Evolutionary conservation across 495 filamentous ascomycete genomes (phyloP).

Genomic region (Chaetomium fimeti): DNA sequence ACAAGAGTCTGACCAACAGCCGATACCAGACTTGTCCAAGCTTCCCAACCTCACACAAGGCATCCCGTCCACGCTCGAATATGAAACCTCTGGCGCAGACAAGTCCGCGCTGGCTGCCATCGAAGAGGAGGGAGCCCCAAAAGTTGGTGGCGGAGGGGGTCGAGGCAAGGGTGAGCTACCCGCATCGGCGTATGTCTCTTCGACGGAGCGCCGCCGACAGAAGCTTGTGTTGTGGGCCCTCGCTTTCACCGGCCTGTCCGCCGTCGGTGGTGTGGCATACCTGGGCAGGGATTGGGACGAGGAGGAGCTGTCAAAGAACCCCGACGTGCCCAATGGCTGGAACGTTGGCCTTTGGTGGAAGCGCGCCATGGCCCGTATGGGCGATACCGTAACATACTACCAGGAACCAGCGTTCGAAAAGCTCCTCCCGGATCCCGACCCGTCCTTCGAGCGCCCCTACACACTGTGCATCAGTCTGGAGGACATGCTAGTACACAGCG

Average conservation of each 20-base stretch:
- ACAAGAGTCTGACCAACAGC: conserved; percentile 32
- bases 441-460: conserved; percentile 78
- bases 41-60: conserved; percentile 88
- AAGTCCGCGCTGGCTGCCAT: conserved; percentile 54
- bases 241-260: conserved; percentile 45
- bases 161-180: conserved; percentile 61
- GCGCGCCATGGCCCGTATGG: conserved; percentile 69
- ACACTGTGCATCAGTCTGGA: conserved; percentile 90
- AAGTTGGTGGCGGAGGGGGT: conserved; percentile 49
- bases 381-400: conserved; percentile 81
- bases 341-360: conserved; percentile 66
- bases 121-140: conserved; percentile 54
- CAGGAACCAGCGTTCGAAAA: conserved; percentile 94
- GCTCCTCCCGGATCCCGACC: conserved; percentile 84
- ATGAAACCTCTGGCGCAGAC: conserved; percentile 56
- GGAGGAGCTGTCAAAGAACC: conserved; percentile 65
- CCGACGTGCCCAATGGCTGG: conserved; percentile 66
- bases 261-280: conserved; percentile 50
- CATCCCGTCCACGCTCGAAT: conserved; percentile 85
- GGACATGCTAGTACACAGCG: conserved; percentile 88
- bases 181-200: conserved; percentile 85
- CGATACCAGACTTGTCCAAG: conserved; percentile 51
- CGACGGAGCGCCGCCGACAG: conserved; percentile 74
- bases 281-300: conserved; percentile 82
- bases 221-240: conserved; percentile 61